Base-by-base conservation (phyloP, 192 early-diverging fungal species). In the Dispira simplex region DNA sequence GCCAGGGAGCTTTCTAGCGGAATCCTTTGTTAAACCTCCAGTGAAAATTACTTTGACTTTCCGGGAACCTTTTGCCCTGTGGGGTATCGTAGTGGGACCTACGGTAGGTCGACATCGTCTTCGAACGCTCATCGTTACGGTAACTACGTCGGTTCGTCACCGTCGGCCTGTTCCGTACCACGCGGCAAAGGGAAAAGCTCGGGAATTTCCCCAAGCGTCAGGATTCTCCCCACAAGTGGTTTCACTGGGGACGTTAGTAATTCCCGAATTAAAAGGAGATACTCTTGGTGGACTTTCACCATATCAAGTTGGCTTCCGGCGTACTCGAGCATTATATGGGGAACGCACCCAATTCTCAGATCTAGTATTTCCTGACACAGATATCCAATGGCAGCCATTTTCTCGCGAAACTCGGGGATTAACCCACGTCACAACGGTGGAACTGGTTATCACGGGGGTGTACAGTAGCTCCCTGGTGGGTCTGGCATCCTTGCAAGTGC, bases 21-120 rank as follows among this genome's bases (percentile, higher is more conserved):
- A 58, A 26, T 8, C 18, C 27, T 58, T 58, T 28, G 56, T 58
- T 26, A 58, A 58, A 27, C 56, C 56, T 25, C 56, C 56, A 14
- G 26, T 58, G 27, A 27, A 25, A 16, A 58, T 58, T 14, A 58
- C n/a, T 16, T 26, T 58, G 27, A 12, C 23, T 27, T 58, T 58
- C 27, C 56, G 26, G 26, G 18, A 58, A 9, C 48, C 16, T 51
- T 51, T 51, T 23, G 18, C 48, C 21, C 4, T 23, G 16, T 51
- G 18, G 21, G 21, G 16, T 9, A 51, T 20, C 48, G 16, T 51
- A 8, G 48, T 51, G 16, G 48, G 18, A 51, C 48, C 21, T 4
- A 51, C 48, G 8, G 18, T 20, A 51, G 16, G 48, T 51, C 48
- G 48, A 16, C 48, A 16, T 20, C 48, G 48, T 51, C 21, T 16